A percentile compares a stretch with the other conserved stretches of the same genome.
Conservation (phyloP, 169 alveolate genomes). For the Eimeria zaria region DNA sequence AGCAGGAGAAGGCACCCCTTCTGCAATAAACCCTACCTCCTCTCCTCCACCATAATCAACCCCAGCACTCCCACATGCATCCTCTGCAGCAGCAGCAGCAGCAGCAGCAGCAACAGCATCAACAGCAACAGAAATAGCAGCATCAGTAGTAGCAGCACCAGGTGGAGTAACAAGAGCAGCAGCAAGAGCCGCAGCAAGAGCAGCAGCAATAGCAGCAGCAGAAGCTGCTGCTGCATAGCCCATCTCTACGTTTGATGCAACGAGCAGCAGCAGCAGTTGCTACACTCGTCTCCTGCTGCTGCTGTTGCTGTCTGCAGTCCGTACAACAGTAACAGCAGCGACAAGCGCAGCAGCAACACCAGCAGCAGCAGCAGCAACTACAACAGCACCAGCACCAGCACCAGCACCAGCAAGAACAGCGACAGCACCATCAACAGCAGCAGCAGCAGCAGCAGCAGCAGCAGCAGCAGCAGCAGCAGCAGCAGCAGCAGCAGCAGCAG, state of each 20-base stretch:
- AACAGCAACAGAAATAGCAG: not conserved
- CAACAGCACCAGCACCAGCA: not conserved
- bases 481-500: conserved; percentile 26
- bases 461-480: conserved; percentile 21
- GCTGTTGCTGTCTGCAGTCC: not conserved
- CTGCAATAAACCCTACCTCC: conserved; percentile 41
- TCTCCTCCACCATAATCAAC: conserved; percentile 37
- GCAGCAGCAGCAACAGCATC: conserved; percentile 25
- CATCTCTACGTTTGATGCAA: too few species aligned
- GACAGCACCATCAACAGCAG: not conserved
- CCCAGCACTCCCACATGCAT: conserved; percentile 46
- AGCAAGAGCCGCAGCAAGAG: too few species aligned
- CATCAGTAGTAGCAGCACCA: not conserved
- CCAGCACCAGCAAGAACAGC: not conserved
- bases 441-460: conserved; percentile 8
- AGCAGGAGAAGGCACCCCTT: conserved; percentile 48
- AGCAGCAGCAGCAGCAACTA: not conserved
- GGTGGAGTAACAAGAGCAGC: too few species aligned
- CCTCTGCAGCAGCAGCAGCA: conserved; percentile 40
- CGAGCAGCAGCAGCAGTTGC: not conserved
- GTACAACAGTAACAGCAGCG: not conserved
- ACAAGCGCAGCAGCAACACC: too few species aligned
- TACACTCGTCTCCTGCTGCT: not conserved
- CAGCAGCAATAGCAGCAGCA: not conserved
- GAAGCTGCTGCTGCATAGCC: too few species aligned